Evolutionary conservation across 1,284 basidiomycete species (phyloP), one percentile per base, ranked within the genome.

Genomic region (Sanghuangporus baumii): DNA sequence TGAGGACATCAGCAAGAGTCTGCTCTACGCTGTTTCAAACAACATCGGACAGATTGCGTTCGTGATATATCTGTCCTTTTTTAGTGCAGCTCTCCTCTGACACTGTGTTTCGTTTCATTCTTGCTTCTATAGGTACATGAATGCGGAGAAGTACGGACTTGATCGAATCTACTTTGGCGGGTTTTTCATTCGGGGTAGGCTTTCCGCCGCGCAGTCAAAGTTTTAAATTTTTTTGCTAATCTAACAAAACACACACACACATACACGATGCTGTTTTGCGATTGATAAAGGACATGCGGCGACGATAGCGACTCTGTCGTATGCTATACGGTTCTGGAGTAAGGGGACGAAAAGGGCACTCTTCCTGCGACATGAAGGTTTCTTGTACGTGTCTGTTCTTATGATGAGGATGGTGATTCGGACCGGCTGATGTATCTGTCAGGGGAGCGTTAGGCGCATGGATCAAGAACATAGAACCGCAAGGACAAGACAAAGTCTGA

Each of bases 1-100:
- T 6, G 94, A 98, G 74, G 97, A 99, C 74, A 96, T 99, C 72
- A 94, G 93, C 76, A 89, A 88, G 73, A 94, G 91, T 74, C 77
- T 99, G 70, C 81, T 99, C 36, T 99, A 98, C 75, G 96, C 96
- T 16, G 87, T 99, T 65, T 95, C 93, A 69, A 99, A 99, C 78
- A 99, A 99, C 75, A 99, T 99, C 69, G 97, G 97, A 5, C 97
- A 99, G 76, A 98, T 99, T 78, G 97, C 97, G 93, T 96, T 75
- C 75, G 93, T 89, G n/a, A n/a, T 52, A 60, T 60, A 31, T 57
- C 14, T 38, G 41, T 18, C 48, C 54, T 36, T 64, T 62, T 65
- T 64, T 54, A 63, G 66, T 65, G 46, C 62, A 46, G 36, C 54
- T 65, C 36, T 40, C 18, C 31, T 48, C 56, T 18, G 41, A 57